Conservation (phyloP, 2,329 filamentous ascomycete genomes). For the Calonectria hongkongensis region DNA sequence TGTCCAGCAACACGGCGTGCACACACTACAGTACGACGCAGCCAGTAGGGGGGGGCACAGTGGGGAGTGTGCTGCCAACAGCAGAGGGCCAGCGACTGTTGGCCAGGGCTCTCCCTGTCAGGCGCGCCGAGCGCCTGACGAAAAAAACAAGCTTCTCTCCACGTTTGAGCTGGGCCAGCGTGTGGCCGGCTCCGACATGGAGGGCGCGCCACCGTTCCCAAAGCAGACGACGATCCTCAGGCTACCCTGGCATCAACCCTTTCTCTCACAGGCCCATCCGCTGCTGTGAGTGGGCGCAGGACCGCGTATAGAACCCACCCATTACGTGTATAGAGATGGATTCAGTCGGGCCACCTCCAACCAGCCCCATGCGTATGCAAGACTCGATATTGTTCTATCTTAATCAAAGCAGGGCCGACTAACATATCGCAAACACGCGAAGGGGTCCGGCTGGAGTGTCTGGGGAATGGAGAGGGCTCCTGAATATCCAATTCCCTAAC, state of each 20-base stretch:
- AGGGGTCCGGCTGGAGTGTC: background rate
- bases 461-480: background rate
- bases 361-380: constrained; percentile 17
- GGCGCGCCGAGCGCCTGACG: constrained; percentile 28
- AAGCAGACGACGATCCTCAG: constrained; percentile 18
- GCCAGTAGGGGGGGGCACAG: background rate
- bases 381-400: background rate
- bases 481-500: constrained; percentile 8
- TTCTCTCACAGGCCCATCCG: constrained; percentile 11
- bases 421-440: constrained; percentile 4
- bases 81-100: background rate
- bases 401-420: constrained; percentile 19
- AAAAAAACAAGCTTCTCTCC: constrained; percentile 44
- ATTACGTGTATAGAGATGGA: constrained; percentile 22
- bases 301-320: constrained; percentile 23
- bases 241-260: constrained; percentile 11
- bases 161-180: constrained; percentile 35
- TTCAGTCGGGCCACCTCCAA: background rate
- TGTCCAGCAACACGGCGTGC: background rate
- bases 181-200: constrained; percentile 1
- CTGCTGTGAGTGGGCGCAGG: background rate
- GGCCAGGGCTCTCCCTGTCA: constrained; percentile 9
- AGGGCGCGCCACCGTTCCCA: constrained; percentile 6
- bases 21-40: constrained; percentile 2
- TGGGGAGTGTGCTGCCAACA: background rate